Conservation (phyloP, 805 yeast species). For the Metschnikowia picachoensis region DNA sequence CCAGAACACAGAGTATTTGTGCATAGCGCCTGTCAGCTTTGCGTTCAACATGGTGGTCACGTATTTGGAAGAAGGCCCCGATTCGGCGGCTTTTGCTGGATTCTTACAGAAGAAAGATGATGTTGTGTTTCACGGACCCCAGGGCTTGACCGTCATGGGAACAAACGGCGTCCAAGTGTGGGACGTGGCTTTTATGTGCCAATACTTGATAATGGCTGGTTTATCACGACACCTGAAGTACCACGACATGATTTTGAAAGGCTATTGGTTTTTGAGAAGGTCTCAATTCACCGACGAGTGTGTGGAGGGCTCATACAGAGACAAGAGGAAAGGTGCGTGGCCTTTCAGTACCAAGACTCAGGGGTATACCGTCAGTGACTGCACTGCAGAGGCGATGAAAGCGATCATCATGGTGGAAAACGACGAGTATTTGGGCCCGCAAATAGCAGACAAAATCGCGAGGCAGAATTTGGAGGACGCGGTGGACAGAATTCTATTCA, state of each 20-base stretch:
- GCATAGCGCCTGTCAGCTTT: conserved; percentile 92
- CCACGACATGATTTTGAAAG: conserved; percentile 56
- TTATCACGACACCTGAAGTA: conserved; percentile 66
- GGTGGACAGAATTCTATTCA: conserved; percentile 66
- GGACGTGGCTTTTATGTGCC: conserved; percentile 92
- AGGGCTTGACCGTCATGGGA: conserved; percentile 92
- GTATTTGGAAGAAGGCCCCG: conserved; percentile 62
- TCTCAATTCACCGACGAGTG: conserved; percentile 86
- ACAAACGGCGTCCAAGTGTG: conserved; percentile 97
- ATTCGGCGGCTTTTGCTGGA: conserved; percentile 55
- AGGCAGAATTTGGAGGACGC: conserved; percentile 57
- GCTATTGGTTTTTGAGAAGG: conserved; percentile 67
- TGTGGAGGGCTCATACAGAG: conserved; percentile 74
- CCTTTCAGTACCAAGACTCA: conserved; percentile 94
- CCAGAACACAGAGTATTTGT: conserved; percentile 70
- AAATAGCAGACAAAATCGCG: conserved; percentile 43
- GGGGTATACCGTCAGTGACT: conserved; percentile 95
- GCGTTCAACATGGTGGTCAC: conserved; percentile 79
- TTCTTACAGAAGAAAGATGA: conserved; percentile 65
- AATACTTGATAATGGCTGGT: conserved; percentile 76
- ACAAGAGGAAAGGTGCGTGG: conserved; percentile 85
- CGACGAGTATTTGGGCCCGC: conserved; percentile 42
- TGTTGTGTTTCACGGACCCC: conserved; percentile 76
- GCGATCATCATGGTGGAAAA: conserved; percentile 89
- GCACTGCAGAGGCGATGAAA: conserved; percentile 93